Conservation (phyloP, 139 green algal species). For the Chlamydomonas eustigma region DNA sequence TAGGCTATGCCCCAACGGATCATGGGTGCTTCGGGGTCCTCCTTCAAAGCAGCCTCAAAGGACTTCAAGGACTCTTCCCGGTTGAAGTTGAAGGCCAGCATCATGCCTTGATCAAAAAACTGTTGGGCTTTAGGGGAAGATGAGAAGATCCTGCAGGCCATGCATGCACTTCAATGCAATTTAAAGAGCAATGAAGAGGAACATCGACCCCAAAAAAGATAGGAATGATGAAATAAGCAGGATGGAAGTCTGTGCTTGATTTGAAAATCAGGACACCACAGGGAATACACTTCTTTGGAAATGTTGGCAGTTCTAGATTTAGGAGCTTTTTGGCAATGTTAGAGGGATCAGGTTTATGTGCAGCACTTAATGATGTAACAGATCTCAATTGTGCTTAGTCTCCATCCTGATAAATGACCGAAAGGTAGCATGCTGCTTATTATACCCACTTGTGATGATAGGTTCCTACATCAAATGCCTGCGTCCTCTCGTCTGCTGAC, state of each 20-base stretch:
- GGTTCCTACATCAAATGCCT: background rate
- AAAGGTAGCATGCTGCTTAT: background rate
- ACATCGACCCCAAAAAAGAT: background rate
- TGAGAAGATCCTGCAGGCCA: slow-evolving; percentile 14
- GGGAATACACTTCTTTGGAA: background rate
- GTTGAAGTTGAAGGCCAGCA: slow-evolving; percentile 45
- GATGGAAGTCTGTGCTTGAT: background rate
- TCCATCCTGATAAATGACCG: background rate
- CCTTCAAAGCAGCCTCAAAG: slow-evolving; percentile 20
- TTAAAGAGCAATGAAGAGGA: background rate
- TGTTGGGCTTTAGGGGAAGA: slow-evolving; percentile 6
- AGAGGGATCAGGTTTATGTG: too few relatives aligned
- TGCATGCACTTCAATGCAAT: background rate
- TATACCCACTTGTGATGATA: background rate
- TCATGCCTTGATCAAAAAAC: slow-evolving; percentile 38
- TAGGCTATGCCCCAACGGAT: slow-evolving; percentile 34
- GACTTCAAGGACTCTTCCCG: slow-evolving; percentile 29
- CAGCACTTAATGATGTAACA: too few relatives aligned
- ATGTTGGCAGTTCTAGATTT: too few relatives aligned
- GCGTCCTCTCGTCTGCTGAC: background rate
- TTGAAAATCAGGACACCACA: background rate
- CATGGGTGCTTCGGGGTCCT: slow-evolving; percentile 32
- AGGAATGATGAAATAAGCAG: background rate
- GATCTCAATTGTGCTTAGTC: background rate
- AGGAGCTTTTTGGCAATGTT: too few relatives aligned